Conservation (phyloP, 106 monocot species). For the Platanthera zijinensis region DNA sequence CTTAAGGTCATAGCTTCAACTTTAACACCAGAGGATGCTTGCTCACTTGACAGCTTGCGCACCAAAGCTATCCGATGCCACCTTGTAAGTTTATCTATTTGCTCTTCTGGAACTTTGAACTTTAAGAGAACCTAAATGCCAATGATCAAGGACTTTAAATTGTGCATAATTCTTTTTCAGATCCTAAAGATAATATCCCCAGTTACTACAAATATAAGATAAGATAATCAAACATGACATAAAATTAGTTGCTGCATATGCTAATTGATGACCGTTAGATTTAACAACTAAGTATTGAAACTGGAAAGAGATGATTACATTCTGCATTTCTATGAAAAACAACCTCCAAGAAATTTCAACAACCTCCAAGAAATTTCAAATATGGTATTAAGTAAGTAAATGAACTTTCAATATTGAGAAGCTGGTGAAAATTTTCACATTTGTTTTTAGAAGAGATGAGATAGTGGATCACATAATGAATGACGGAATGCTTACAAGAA, state of each 20-base stretch:
- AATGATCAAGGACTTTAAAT: background rate
- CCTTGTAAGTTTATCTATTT: slow-evolving; percentile 83
- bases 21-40: slow-evolving; percentile 75
- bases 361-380: background rate
- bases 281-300: background rate
- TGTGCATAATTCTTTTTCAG: background rate
- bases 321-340: background rate
- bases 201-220: background rate
- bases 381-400: background rate
- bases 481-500: no score
- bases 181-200: background rate
- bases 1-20: slow-evolving; percentile 73
- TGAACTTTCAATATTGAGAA: background rate
- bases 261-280: background rate
- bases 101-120: slow-evolving; percentile 79
- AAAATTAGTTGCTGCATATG: background rate
- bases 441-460: no score
- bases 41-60: slow-evolving; percentile 94
- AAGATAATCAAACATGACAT: background rate
- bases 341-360: background rate
- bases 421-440: no score
- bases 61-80: slow-evolving; percentile 96
- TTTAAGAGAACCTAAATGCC: slow-evolving; percentile 68
- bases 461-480: no score
- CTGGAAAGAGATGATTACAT: background rate